Evolutionary conservation across 176 grass and related monocot species (phyloP), one percentile per base, ranked within the genome.

Genomic region (Stipa capillata): DNA sequence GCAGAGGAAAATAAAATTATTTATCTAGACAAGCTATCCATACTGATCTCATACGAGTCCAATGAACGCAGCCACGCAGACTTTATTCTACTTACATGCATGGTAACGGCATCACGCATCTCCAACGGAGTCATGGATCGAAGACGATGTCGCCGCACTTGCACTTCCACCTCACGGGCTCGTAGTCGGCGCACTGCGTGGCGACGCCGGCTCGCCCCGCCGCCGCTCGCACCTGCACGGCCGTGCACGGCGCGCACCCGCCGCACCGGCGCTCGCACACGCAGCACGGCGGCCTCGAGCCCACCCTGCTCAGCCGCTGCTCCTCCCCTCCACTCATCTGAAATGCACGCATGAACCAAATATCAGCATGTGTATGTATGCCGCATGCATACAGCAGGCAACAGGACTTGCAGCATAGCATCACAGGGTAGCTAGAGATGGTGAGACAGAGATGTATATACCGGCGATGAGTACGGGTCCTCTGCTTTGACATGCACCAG

Each of bases 81-180:
- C 17, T 21, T 52, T 21, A 52, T 52, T 52, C 6, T 7, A 52
- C 49, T 52, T 52, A 29, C 29, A 18, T 18, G 2, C 28, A 17
- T 35, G 59, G 59, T 31, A n/a, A 35, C 31, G 17, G 29, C 59
- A 33, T 57, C 24, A 35, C 59, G 15, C 35, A 35, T 63, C 16
- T 0, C 1, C 7, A 2, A n/a, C n/a, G n/a, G 90, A 86, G 35
- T 86, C 73, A 91, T 41, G 91, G 88, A 31, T 89, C 74, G 65
- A 87, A 89, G 70, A 92, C 54, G 66, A 86, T 24, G 27, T 78
- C 80, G 69, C 92, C 92, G 82, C 89, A 91, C 68, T 66, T 82
- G 86, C 92, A 89, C 81, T 85, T 91, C 89, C 92, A 94, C 16
- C 92, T 77, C 58, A 91, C 80, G 57, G 92, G 86, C 86, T 87